Evolutionary conservation across 2,329 filamentous ascomycete genomes (phyloP).

Genomic region (Pseudodiploospora longispora): DNA sequence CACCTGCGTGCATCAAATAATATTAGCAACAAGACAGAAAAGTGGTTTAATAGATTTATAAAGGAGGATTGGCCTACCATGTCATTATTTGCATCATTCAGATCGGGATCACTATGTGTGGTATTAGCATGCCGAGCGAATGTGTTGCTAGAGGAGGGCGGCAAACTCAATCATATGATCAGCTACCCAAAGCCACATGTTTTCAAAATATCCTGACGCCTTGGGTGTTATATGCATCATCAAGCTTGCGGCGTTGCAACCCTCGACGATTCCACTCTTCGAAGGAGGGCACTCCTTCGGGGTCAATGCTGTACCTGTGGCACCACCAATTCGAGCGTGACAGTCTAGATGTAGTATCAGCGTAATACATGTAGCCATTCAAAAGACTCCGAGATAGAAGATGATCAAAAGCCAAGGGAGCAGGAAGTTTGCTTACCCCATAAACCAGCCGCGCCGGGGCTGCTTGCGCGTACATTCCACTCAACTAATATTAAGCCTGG

Average conservation of each 20-base stretch:
- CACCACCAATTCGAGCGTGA: constrained; percentile 66
- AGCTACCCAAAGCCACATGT: constrained; percentile 59
- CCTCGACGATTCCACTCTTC: constrained; percentile 34
- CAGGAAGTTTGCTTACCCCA: constrained; percentile 13
- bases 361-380: constrained; percentile 30
- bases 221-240: constrained; percentile 37
- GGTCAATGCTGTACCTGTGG: constrained; percentile 57
- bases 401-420: no score
- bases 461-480: constrained; percentile 40
- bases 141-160: background rate
- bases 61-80: constrained; percentile 25
- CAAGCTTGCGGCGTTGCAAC: constrained; percentile 52
- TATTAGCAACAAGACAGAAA: constrained; percentile 29
- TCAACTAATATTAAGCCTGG: constrained; percentile 62
- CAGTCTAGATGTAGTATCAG: constrained; percentile 37
- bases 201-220: constrained; percentile 43
- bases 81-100: constrained; percentile 46
- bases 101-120: constrained; percentile 9
- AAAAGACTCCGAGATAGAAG: no score
- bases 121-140: background rate
- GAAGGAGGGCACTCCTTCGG: constrained; percentile 48
- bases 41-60: constrained; percentile 31
- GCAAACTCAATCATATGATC: constrained; percentile 45
- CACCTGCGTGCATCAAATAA: background rate
- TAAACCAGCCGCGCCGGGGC: constrained; percentile 37